phyloP scores from a whole-genome alignment of 2,329 filamentous ascomycete genomes.

The Chaetomium sp. region DNA sequence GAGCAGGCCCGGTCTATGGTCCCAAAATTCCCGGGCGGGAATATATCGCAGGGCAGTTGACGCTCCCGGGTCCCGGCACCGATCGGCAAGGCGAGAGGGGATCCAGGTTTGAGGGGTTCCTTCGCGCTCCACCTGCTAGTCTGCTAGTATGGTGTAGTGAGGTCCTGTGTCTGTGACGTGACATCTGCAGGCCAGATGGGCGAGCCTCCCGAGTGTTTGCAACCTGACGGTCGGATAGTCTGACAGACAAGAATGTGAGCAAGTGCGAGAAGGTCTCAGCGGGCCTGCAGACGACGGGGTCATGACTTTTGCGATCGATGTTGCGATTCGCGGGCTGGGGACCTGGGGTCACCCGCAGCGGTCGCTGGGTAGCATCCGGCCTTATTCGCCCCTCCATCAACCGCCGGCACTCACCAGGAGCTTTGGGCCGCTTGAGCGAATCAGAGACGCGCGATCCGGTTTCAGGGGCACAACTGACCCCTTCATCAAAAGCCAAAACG shows the following conservation, averaged over 20 bases:
- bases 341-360: slow-evolving; percentile 10
- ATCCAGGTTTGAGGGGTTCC: background rate
- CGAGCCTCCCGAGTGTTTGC: too few relatives aligned
- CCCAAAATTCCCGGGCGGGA: too few relatives aligned
- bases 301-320: background rate
- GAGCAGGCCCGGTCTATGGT: background rate
- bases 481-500: slow-evolving; percentile 12
- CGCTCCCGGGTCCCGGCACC: background rate
- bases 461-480: slow-evolving; percentile 13
- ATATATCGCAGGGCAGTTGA: too few relatives aligned
- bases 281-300: background rate
- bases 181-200: background rate
- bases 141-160: too few relatives aligned
- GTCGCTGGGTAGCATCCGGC: slow-evolving; percentile 20
- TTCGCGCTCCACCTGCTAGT: too few relatives aligned
- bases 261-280: background rate
- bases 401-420: slow-evolving; percentile 1
- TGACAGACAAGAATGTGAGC: background rate
- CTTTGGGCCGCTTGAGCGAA: slow-evolving; percentile 17
- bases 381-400: slow-evolving; percentile 15
- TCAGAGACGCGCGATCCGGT: slow-evolving; percentile 5
- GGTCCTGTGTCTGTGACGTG: background rate
- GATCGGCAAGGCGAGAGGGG: too few relatives aligned
- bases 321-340: slow-evolving; percentile 1
- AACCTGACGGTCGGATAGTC: too few relatives aligned